Percentiles rank a stretch among this genome's conserved stretches.
phyloP scores from a whole-genome alignment of 441 rosid genomes.

The Gossypium aridum region DNA sequence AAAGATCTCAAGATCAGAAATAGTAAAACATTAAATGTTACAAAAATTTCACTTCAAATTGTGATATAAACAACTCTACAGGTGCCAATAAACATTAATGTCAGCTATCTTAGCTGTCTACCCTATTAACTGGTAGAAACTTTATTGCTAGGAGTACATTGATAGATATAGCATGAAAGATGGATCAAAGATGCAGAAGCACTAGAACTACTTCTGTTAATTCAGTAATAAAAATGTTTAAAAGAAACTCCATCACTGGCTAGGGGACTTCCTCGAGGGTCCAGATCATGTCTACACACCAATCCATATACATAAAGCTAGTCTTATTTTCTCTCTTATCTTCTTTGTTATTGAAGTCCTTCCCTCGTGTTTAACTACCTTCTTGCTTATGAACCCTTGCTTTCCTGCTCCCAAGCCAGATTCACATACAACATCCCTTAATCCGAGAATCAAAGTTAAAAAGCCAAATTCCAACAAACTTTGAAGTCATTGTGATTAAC shows the following conservation, averaged over 20 bases:
- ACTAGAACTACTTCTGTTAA: not conserved
- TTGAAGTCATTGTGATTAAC: not conserved
- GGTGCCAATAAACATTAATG: not conserved
- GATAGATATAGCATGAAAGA: not conserved
- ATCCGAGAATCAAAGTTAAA: not conserved
- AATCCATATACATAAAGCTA: not conserved
- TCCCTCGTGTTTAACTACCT: not conserved
- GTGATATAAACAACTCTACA: not conserved
- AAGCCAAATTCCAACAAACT: not conserved
- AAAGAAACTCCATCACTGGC: not conserved
- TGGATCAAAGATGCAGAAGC: not conserved
- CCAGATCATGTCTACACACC: not conserved
- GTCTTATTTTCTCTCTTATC: not conserved
- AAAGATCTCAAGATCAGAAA: not conserved
- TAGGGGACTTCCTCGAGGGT: not conserved
- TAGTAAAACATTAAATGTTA: not conserved
- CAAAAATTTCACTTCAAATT: not conserved
- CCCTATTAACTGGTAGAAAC: constrained; percentile 6
- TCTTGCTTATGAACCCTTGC: not conserved
- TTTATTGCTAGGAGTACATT: not conserved
- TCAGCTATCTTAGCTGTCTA: constrained; percentile 1
- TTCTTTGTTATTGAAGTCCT: not conserved
- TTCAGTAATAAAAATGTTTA: not conserved
- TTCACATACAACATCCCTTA: not conserved
- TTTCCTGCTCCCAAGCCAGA: not conserved